phyloP scores from a whole-genome alignment of 2,329 filamentous ascomycete genomes.

The Emergomyces africanus region DNA sequence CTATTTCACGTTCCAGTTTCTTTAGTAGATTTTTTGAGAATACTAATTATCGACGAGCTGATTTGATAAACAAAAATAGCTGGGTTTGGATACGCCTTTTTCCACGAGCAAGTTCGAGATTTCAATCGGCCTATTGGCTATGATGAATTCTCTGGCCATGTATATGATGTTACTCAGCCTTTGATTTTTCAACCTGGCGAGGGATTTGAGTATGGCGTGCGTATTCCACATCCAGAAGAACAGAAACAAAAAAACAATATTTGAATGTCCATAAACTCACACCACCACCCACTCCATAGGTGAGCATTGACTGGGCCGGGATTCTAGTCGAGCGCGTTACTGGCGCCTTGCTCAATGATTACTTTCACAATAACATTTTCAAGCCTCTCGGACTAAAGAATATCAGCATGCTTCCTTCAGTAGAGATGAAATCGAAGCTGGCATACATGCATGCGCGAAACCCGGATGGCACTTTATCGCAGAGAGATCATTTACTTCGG shows the following conservation, averaged over 20 bases:
- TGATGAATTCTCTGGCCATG: slow-evolving; percentile 46
- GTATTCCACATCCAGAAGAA: slow-evolving; percentile 16
- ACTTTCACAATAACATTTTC: slow-evolving; percentile 38
- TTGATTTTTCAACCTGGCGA: slow-evolving; percentile 51
- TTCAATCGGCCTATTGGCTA: slow-evolving; percentile 38
- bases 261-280: neutral
- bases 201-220: slow-evolving; percentile 47
- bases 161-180: slow-evolving; percentile 40
- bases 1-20: neutral
- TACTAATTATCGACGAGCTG: neutral
- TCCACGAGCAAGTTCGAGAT: slow-evolving; percentile 37
- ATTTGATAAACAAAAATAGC: slow-evolving; percentile 21
- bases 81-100: slow-evolving; percentile 47
- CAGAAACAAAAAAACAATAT: neutral
- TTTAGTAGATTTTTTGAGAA: neutral
- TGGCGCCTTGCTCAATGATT: slow-evolving; percentile 35
- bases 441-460: slow-evolving; percentile 45
- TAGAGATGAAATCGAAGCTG: slow-evolving; percentile 41
- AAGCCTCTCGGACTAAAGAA: slow-evolving; percentile 36
- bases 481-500: slow-evolving; percentile 40
- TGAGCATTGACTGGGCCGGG: slow-evolving; percentile 43
- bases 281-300: slow-evolving; percentile 21
- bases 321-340: slow-evolving; percentile 36
- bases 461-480: slow-evolving; percentile 29
- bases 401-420: slow-evolving; percentile 45